Evolutionary conservation across 2,329 filamentous ascomycete species (phyloP).

Genomic region (Colletotrichum sp.): DNA sequence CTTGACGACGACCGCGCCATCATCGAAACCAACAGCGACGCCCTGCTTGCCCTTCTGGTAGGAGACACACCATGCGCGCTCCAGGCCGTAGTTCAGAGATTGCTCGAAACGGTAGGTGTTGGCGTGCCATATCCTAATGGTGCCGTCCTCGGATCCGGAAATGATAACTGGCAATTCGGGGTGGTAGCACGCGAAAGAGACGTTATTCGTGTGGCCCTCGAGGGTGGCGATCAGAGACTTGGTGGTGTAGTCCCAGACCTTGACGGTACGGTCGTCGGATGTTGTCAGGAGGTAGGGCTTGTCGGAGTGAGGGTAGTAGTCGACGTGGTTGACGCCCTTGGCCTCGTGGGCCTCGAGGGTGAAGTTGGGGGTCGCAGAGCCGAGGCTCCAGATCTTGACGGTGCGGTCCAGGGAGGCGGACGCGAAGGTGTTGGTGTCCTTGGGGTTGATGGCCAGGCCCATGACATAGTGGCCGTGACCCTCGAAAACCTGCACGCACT

Average conservation of each 20-base stretch:
- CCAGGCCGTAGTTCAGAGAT: conserved; percentile 92
- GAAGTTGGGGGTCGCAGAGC: conserved; percentile 92
- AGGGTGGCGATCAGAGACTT: conserved; percentile 96
- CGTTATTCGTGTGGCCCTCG: conserved; percentile 97
- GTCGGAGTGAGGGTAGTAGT: conserved; percentile 80
- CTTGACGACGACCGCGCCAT: conserved; percentile 96
- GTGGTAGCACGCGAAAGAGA: conserved; percentile 97
- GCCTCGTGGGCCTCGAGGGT: conserved; percentile 96
- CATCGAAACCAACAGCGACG: conserved; percentile 94
- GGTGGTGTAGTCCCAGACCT: conserved; percentile 99
- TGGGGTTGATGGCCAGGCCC: conserved; percentile 96
- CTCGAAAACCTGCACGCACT: conserved; percentile 96
- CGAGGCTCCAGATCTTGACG: conserved; percentile 97
- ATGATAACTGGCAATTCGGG: conserved; percentile 97
- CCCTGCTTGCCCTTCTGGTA: conserved; percentile 96
- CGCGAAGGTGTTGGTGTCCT: conserved; percentile 90
- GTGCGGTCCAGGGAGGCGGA: conserved; percentile 96
- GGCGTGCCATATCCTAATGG: conserved; percentile 97
- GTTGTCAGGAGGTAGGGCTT: conserved; percentile 93
- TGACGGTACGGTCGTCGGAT: conserved; percentile 82
- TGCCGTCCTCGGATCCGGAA: conserved; percentile 96
- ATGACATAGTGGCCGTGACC: conserved; percentile 97
- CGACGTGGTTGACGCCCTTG: conserved; percentile 97
- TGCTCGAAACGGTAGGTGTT: conserved; percentile 97
- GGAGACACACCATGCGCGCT: conserved; percentile 96